Base-by-base conservation (phyloP, 768 basidiomycete species). In the Agrocybe chaxingu region DNA sequence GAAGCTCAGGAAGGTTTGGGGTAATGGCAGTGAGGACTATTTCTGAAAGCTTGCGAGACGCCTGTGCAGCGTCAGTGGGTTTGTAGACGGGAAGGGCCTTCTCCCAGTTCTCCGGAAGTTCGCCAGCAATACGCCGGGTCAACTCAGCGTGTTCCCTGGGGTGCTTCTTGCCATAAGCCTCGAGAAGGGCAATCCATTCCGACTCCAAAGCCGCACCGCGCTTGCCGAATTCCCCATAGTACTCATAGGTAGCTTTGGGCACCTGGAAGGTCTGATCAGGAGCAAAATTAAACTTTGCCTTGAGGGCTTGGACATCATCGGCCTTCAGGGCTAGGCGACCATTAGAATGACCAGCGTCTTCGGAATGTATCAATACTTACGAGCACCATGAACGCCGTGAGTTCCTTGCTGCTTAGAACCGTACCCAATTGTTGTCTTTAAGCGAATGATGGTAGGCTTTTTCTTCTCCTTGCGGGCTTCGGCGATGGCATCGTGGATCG, bases 361-460 rank as follows among this genome's bases (percentile, higher is more conserved):
- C 33, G 8, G 48, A 47, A n/a, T 41, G 13, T 18, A 31, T 29
- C 24, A 31, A n/a, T 42, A 83, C 92, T 63, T 64, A 94, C 90
- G 92, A 70, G 92, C 67, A 58, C 95, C 94, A 69, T 98, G 95
- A 54, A 97, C 92, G 59, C 91, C 91, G 63, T 96, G 92, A 7
- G 92, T 93, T 54, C 95, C 95, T 68, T 92, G 87, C 64, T 84
- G 80, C 74, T 89, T 91, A 32, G 95, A 97, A 54, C 95, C 95
- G 64, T 79, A 97, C 36, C 95, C 95, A 55, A 98, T 98, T 40
- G 87, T 97, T 47, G 95, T 97, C 61, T 77, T 82, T 49, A 96
- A 72, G 53, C 83, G 78, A 68, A 97, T 89, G 58, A 98, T 76
- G 34, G 92, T 91, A 24, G 95, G 95, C 73, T 92, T 93, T 68